These are phyloP conservation scores for Penicillium roqueforti DNA, from an alignment of 495 filamentous ascomycete genomes.

Conservation along the genomic window DNA sequence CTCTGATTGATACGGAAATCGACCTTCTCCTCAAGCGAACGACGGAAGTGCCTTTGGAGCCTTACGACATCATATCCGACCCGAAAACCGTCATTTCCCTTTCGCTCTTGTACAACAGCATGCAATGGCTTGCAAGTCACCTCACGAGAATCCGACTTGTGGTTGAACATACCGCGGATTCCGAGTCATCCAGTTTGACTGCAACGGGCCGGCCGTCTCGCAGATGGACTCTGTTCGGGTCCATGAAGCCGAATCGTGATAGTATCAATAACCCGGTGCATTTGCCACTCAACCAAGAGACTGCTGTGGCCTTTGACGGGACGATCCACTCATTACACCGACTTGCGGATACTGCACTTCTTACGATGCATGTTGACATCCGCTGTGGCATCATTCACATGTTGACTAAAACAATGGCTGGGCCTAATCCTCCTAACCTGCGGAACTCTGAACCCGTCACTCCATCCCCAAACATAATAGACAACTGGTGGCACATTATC, in stretches of 20 bases:
- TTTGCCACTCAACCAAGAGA: conserved; percentile 84
- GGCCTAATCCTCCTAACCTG: conserved; percentile 36
- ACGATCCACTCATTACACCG: conserved; percentile 75
- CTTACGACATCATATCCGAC: conserved; percentile 83
- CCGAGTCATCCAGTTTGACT: conserved; percentile 34
- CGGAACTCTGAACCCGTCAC: conserved; percentile 38
- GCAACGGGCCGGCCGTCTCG: conserved; percentile 46
- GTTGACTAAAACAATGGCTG: conserved; percentile 45
- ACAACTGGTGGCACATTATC: conserved; percentile 66
- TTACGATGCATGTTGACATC: conserved; percentile 83
- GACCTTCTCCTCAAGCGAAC: conserved; percentile 60
- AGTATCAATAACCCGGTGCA: conserved; percentile 60
- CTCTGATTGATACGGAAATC: conserved; percentile 54
- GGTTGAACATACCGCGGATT: conserved; percentile 44
- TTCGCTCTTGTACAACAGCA: conserved; percentile 89
- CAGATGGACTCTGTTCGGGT: conserved; percentile 74
- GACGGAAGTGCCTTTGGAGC: conserved; percentile 58
- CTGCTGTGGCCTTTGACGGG: conserved; percentile 76
- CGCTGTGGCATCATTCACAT: conserved; percentile 75
- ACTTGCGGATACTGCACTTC: conserved; percentile 69
- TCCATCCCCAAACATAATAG: conserved; percentile 51
- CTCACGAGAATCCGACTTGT: conserved; percentile 72
- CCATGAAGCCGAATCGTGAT: conserved; percentile 54
- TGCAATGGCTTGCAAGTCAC: conserved; percentile 92
- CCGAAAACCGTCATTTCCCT: conserved; percentile 77